Evolutionary conservation across 257 asterid genomes (phyloP).

Genomic region (Solanum peruvianum): DNA sequence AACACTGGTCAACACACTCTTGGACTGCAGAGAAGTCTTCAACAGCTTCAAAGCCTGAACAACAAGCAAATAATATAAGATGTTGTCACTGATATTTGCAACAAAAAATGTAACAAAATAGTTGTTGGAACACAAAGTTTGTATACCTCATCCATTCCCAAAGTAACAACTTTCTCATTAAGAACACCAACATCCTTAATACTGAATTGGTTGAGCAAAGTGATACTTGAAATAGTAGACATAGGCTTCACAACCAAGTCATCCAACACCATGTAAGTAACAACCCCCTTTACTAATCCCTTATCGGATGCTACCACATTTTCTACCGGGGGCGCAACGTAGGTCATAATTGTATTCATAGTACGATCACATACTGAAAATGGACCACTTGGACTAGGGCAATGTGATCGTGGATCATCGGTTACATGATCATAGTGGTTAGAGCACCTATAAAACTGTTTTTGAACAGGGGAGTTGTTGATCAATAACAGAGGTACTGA

Average conservation of each 20-base stretch:
- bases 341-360: neutral
- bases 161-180: constrained; percentile 16
- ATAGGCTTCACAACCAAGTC: constrained; percentile 14
- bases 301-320: neutral
- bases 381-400: accelerated
- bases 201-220: constrained; percentile 10
- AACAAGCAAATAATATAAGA: neutral
- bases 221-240: constrained; percentile 18
- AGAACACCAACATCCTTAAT: constrained; percentile 7
- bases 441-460: neutral
- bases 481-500: neutral
- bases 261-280: constrained; percentile 28
- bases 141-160: constrained; percentile 18
- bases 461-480: neutral
- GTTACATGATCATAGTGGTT: accelerated
- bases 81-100: too few relatives aligned
- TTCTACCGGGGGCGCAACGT: neutral
- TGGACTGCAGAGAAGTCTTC: constrained; percentile 1
- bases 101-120: too few relatives aligned
- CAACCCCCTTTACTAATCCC: neutral
- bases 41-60: neutral
- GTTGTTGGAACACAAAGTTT: neutral
- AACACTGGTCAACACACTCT: constrained; percentile 1
- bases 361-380: accelerated
- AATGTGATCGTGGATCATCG: accelerated